phyloP scores from a whole-genome alignment of 176 grass and related monocot genomes.

The Oryza rufipogon region DNA sequence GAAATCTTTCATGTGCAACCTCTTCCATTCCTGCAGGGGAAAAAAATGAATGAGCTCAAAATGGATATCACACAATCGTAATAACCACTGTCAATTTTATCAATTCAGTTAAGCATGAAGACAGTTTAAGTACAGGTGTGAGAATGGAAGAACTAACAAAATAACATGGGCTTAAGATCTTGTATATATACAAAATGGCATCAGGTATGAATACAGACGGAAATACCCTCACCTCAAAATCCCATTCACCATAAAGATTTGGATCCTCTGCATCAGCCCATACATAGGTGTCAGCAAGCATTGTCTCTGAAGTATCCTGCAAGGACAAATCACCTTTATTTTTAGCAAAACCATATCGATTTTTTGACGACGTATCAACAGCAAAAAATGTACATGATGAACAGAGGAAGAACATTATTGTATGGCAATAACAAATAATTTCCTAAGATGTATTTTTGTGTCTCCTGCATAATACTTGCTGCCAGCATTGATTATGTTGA shows the following conservation, averaged over 20 bases:
- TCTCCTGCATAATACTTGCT: neutral
- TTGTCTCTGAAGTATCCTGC: conserved; percentile 66
- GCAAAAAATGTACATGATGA: neutral
- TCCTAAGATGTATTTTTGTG: neutral
- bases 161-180: neutral
- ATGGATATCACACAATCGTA: neutral
- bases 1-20: conserved; percentile 73
- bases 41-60: neutral
- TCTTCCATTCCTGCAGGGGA: conserved; percentile 72
- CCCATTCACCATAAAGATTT: conserved; percentile 85
- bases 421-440: neutral
- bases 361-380: neutral
- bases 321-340: conserved; percentile 26
- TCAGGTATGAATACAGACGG: conserved; percentile 11
- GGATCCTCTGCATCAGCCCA: conserved; percentile 76
- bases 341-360: conserved; percentile 11
- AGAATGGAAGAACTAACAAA: neutral
- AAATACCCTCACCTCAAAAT: conserved; percentile 81
- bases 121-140: neutral
- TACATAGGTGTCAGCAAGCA: conserved; percentile 76
- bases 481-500: too few relatives aligned
- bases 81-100: too few relatives aligned
- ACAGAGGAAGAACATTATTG: neutral
- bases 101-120: neutral
- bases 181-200: neutral